phyloP scores from a whole-genome alignment of 441 rosid species.

The Bocquillonia castaneifolia region DNA sequence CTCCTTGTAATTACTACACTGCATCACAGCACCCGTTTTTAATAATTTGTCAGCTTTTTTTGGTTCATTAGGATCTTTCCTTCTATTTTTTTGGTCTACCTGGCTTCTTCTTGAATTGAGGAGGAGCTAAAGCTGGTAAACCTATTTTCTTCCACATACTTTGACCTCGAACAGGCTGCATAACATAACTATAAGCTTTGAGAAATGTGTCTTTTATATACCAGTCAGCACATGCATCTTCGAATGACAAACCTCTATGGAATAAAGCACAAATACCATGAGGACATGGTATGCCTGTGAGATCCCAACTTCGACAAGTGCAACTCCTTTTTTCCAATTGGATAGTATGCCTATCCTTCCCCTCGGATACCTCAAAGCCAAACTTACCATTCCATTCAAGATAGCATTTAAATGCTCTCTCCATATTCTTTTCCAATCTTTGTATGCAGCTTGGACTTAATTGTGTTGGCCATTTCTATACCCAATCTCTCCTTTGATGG shows the following conservation, averaged over 20 bases:
- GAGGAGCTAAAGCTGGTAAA: too few relatives aligned
- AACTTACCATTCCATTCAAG: neutral
- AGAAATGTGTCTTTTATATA: too few relatives aligned
- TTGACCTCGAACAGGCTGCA: too few relatives aligned
- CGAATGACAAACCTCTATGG: neutral
- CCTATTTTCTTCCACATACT: too few relatives aligned
- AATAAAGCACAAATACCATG: neutral
- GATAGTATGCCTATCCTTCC: neutral
- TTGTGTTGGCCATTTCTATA: neutral
- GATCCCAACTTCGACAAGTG: neutral
- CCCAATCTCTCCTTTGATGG: neutral
- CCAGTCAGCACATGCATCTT: neutral
- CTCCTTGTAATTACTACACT: too few relatives aligned
- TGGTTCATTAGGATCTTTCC: too few relatives aligned
- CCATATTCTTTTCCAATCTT: neutral
- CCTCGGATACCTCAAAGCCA: neutral
- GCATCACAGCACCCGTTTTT: too few relatives aligned
- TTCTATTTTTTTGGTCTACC: too few relatives aligned
- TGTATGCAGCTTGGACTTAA: neutral
- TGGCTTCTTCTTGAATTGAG: too few relatives aligned
- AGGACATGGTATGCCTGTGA: neutral
- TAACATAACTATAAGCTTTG: too few relatives aligned
- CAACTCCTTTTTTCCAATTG: neutral
- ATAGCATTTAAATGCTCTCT: neutral
- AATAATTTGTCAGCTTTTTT: too few relatives aligned